A percentile compares a stretch with the other conserved stretches of the same genome.
These are phyloP conservation scores for Cucurbita ficifolia DNA, from an alignment of 306 rosid genomes.

Conservation along the genomic window DNA sequence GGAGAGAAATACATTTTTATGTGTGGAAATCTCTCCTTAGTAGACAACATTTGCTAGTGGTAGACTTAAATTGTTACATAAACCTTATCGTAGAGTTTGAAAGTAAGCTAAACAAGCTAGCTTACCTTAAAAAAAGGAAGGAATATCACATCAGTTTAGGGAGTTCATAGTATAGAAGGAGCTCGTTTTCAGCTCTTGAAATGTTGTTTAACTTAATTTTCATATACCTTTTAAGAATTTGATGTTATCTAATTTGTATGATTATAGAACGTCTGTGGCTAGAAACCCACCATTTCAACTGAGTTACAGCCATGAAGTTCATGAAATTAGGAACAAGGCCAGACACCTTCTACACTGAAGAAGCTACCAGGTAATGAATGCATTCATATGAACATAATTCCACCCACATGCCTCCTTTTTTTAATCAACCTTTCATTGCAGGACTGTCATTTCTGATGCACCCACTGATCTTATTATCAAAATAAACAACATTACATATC, in stretches of 20 bases:
- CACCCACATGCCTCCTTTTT: background rate
- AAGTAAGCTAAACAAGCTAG: too few relatives aligned
- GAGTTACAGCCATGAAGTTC: slow-evolving; percentile 50
- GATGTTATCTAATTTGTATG: background rate
- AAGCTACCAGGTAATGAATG: slow-evolving; percentile 60
- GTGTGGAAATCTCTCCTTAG: too few relatives aligned
- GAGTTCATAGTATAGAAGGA: background rate
- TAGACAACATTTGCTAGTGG: too few relatives aligned
- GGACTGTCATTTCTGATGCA: slow-evolving; percentile 56
- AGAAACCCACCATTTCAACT: background rate
- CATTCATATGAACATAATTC: background rate
- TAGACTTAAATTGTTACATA: too few relatives aligned
- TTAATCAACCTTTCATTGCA: slow-evolving; percentile 15
- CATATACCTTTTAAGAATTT: background rate
- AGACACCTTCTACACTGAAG: slow-evolving; percentile 75
- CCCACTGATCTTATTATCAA: slow-evolving; percentile 52
- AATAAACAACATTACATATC: slow-evolving; percentile 46
- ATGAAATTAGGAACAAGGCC: slow-evolving; percentile 95
- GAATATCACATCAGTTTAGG: background rate
- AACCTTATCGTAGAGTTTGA: too few relatives aligned
- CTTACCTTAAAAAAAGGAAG: too few relatives aligned
- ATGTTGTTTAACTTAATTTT: background rate
- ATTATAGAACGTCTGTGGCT: background rate
- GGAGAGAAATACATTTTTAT: too few relatives aligned
- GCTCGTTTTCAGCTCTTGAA: background rate